Base-by-base conservation (phyloP, 148 eudicot genomes). In the Mesembryanthemum crystallinum region DNA sequence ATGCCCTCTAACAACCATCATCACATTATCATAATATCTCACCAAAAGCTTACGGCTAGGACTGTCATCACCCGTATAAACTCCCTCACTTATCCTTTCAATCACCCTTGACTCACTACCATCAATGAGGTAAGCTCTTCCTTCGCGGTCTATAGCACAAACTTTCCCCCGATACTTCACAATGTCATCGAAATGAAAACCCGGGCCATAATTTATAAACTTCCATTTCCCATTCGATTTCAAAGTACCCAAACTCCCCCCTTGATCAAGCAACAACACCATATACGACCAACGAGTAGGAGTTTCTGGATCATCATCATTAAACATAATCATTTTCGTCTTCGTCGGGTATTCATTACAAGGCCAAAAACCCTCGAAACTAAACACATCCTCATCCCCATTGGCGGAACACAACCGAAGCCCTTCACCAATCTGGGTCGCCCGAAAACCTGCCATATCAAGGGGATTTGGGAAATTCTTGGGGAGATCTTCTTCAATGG, bases 181-280 rank as follows among this genome's bases (percentile, higher is more conserved):
- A 27, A 69, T 69, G n/a, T 69, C 73, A 29, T 69, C 73, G 28
- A 47, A 49, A 4, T 52, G 49, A 45, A 45, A 45, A 45, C 13
- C 49, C 14, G 49, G 49, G 14, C 49, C 49, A 45, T 45, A 45
- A 45, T 45, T 45, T 45, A 45, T 11, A 1, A 45, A 45, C 49
- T 45, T 45, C 49, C 49, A 45, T 0, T 45, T 0, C 49, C 49
- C 49, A 45, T 45, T 45, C 9, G 49, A 11, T 45, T 7, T 45
- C 49, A 45, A 45, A 7, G 49, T 45, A 9, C 49, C 49, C 49
- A 45, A 45, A 45, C 49, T 8, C 1, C 49, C 49, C 49, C 49
- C 49, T 45, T 45, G 49, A 45, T 45, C 49, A 45, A 45, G 49
- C 49, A 45, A 45, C 49, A 45, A 45, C 0, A 45, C 49, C 49